Evolutionary conservation across 139 green algal species (phyloP).

Genomic region (Tetraselmis striata): DNA sequence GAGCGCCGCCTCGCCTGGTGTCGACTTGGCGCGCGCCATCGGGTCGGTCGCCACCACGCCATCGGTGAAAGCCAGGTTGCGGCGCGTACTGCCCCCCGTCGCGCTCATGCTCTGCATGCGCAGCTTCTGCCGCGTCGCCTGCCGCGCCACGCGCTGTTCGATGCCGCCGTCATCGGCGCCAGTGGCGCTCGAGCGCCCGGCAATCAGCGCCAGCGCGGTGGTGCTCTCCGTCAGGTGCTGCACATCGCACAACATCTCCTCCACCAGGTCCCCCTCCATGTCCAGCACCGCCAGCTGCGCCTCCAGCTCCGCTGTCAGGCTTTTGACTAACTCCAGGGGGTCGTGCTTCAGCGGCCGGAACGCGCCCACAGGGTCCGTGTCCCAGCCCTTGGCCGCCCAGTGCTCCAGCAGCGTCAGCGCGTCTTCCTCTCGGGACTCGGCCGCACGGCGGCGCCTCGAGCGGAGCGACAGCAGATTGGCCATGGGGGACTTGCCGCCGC

Average conservation of each 20-base stretch:
- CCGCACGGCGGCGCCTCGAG: too few relatives aligned
- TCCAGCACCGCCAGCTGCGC: not conserved
- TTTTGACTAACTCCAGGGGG: not conserved
- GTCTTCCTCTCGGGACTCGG: too few relatives aligned
- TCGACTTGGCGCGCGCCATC: too few relatives aligned
- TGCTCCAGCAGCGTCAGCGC: not conserved
- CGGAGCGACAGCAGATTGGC: too few relatives aligned
- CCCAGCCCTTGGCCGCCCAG: not conserved
- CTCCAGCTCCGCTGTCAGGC: not conserved
- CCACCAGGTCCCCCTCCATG: not conserved
- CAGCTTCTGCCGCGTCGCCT: not conserved
- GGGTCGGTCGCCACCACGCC: too few relatives aligned
- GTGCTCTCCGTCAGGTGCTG: not conserved
- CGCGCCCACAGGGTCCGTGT: not conserved
- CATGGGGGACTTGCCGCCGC: too few relatives aligned
- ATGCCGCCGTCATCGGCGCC: not conserved
- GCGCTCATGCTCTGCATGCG: not conserved
- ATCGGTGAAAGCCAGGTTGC: not conserved
- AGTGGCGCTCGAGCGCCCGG: not conserved
- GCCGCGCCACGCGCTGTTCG: not conserved
- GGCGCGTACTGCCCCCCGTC: not conserved
- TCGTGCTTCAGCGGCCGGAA: not conserved
- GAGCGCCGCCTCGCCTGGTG: too few relatives aligned
- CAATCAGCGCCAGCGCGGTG: not conserved
- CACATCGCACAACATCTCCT: not conserved